A percentile compares a stretch with the other conserved stretches of the same genome.
phyloP scores from a whole-genome alignment of 164 flowering plant genomes.

The Aristolochia californica region DNA sequence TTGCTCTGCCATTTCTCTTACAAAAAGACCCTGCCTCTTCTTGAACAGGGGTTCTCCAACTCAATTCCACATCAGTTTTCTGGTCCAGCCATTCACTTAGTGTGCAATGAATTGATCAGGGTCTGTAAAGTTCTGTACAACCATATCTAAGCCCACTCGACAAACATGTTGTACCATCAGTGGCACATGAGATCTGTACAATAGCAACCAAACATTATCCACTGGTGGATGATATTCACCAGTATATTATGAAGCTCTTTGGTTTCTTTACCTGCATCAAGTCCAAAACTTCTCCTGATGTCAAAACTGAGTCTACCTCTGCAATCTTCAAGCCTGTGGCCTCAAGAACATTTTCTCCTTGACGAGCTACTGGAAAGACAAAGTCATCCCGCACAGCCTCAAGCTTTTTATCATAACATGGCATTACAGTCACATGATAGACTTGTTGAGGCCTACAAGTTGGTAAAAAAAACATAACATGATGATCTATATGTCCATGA shows the following conservation, averaged over 20 bases:
- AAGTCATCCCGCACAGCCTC: slow-evolving; percentile 97
- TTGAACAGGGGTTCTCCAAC: too few species aligned
- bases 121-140: too few species aligned
- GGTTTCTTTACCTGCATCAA: slow-evolving; percentile 53
- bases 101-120: too few species aligned
- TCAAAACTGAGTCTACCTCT: slow-evolving; percentile 94
- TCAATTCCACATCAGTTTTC: too few species aligned
- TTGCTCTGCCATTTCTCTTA: not conserved
- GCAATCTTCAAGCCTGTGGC: slow-evolving; percentile 24
- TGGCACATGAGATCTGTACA: not conserved
- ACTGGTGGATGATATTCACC: too few species aligned
- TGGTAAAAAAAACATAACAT: not conserved
- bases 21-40: not conserved
- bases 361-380: slow-evolving; percentile 39
- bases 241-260: too few species aligned
- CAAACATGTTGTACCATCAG: not conserved
- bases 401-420: slow-evolving; percentile 98
- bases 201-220: not conserved
- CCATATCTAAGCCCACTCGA: too few species aligned
- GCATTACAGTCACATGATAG: slow-evolving; percentile 96
- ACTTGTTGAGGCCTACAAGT: slow-evolving; percentile 61
- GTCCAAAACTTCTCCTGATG: slow-evolving; percentile 92
- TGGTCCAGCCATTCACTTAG: too few species aligned
- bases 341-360: slow-evolving; percentile 19
- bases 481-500: too few species aligned